A percentile compares a stretch with the other conserved stretches of the same genome.
These are phyloP conservation scores for Fomitopsis serialis DNA, from an alignment of 768 basidiomycete species.

Conservation along the genomic window DNA sequence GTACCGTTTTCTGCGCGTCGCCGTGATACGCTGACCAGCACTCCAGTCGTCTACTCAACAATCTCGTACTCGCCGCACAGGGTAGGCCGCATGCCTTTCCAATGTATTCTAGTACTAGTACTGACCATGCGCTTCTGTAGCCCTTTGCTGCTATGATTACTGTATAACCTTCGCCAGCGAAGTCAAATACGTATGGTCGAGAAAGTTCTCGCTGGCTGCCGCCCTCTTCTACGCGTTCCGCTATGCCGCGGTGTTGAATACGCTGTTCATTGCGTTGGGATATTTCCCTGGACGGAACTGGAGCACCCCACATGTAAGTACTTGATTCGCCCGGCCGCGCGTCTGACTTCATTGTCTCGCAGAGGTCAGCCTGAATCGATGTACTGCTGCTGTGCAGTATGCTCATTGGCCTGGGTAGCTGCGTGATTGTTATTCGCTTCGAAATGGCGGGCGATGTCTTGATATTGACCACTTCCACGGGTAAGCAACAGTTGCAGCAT, in stretches of 20 bases:
- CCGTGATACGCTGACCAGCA: no score
- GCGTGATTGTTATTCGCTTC: constrained; percentile 3
- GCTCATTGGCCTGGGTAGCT: constrained; percentile 1
- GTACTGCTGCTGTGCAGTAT: no score
- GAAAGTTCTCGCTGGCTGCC: constrained; percentile 5
- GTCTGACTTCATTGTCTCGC: no score
- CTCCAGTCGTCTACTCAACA: no score
- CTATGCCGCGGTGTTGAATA: constrained; percentile 10
- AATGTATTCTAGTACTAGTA: no score
- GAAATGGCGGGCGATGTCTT: neutral
- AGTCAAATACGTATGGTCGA: constrained; percentile 13
- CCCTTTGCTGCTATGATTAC: constrained; percentile 11
- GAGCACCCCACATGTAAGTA: neutral
- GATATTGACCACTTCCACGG: neutral
- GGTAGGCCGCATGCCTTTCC: no score
- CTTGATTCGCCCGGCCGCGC: neutral
- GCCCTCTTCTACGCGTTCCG: constrained; percentile 11
- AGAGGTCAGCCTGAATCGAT: no score
- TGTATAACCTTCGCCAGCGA: constrained; percentile 9
- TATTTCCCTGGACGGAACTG: neutral
- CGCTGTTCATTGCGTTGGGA: constrained; percentile 5
- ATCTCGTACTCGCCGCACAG: no score
- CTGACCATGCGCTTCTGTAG: no score
- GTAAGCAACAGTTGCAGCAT: no score
- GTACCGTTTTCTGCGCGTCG: no score